Evolutionary conservation across 208 protist genomes (phyloP).

Genomic region (Trypanosoma cruzi): DNA sequence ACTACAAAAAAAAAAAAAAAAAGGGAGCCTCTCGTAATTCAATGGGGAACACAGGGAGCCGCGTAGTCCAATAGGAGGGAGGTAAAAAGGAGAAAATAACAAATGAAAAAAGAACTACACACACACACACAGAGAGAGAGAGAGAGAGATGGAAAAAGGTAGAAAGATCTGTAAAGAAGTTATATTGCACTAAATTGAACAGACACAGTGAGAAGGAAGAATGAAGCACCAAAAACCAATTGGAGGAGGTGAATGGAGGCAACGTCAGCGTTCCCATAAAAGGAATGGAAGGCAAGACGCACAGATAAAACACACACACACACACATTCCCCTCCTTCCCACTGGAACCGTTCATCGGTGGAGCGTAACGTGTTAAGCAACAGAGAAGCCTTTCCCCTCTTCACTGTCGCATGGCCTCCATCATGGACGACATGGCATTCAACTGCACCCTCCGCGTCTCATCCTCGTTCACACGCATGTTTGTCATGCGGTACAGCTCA

Average conservation of each 20-base stretch:
- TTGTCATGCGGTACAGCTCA: constrained; percentile 39
- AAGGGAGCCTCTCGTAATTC: not conserved
- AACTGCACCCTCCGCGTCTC: constrained; percentile 56
- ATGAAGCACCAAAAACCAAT: not conserved
- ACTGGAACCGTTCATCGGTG: not conserved
- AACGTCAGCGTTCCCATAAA: not conserved
- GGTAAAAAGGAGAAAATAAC: not conserved
- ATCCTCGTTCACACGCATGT: constrained; percentile 58
- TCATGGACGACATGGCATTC: constrained; percentile 55
- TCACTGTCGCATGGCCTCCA: constrained; percentile 54
- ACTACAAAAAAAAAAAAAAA: not conserved
- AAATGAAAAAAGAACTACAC: constrained; percentile 1
- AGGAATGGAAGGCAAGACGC: not conserved
- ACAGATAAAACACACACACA: not conserved
- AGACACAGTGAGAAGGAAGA: not conserved
- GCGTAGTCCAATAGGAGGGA: not conserved
- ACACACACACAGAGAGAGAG: constrained; percentile 25
- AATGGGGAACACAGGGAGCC: constrained; percentile 1
- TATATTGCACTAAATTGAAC: not conserved
- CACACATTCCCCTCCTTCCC: not conserved
- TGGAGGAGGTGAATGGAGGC: not conserved
- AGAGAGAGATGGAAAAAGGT: constrained; percentile 17
- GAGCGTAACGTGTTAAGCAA: not conserved
- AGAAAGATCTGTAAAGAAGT: constrained; percentile 3
- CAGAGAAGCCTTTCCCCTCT: not conserved